Evolutionary conservation across 2,329 filamentous ascomycete genomes (phyloP), one percentile per base, ranked within the genome.

Genomic region (Alternaria angustiovoidea): DNA sequence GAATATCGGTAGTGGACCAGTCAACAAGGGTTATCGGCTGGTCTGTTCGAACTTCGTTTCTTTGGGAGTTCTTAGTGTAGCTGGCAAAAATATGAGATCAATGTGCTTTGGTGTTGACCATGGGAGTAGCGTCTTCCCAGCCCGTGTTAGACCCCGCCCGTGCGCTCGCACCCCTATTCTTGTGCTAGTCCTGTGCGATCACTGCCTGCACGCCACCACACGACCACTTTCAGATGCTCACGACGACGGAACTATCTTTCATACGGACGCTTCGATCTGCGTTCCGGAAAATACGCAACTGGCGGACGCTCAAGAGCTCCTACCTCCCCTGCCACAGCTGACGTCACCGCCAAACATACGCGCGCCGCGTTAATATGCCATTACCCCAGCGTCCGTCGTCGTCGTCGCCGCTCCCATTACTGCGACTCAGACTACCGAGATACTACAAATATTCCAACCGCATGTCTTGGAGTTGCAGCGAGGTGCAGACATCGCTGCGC

Each of bases 1-100:
- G 79, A 81, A 61, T 80, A 81, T 66, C 70, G 78, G 18, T 65
- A 39, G 43, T 18, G 36, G 16, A 18, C 2, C 3, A 38, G 36
- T 16, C 2, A 38, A 36, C 30, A 1, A 51, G 0, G 26, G 2
- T 3, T 36, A 5, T n/a, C 22, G 20, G 18, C 14, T 24, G 36
- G 6, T 26, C 14, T 1, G 12, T 12, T 7, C 16, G n/a, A 14
- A 14, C 12, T 5, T 51, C 11, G 20, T 8, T n/a, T 4, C 12
- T 18, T 24, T 1, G 14, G 0, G 8, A 1, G 5, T 26, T 6
- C 1, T 36, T 14, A 26, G 5, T n/a, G 34, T 26, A 26, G 20
- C 20, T 38, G 20, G 26, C 18, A 38, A 36, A 18, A 8, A 1
- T 38, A 22, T 20, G 14, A 36, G 12, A 26, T 20, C 20, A 7